Conservation (phyloP, 148 eudicot species). For the Dysphania ambrosioides region DNA sequence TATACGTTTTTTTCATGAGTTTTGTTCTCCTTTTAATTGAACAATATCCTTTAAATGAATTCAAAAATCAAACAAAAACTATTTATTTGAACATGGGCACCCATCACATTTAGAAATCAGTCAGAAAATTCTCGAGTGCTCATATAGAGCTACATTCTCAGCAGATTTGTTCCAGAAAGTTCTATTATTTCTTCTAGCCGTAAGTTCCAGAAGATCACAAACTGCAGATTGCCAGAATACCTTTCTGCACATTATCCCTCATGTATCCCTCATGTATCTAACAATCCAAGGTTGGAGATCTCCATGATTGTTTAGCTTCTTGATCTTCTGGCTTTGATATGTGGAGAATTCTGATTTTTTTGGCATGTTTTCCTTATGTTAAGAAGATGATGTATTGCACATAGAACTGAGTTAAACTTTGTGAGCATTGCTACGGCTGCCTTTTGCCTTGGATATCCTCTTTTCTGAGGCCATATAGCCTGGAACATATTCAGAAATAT, state of each 20-base stretch:
- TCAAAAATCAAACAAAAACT: background rate
- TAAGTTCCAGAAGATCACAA: background rate
- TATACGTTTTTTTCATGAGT: background rate
- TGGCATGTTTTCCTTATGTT: background rate
- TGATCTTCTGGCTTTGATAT: background rate
- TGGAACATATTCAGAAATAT: too few species aligned
- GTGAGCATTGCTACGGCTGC: background rate
- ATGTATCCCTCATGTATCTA: too few species aligned
- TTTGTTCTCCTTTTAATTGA: background rate
- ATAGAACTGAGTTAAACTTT: background rate
- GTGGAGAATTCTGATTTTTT: background rate
- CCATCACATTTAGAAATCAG: background rate
- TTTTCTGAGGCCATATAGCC: background rate
- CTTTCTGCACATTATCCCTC: background rate
- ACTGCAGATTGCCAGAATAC: background rate
- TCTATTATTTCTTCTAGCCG: background rate
- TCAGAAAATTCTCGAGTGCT: background rate
- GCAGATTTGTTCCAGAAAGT: background rate
- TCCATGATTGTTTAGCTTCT: background rate
- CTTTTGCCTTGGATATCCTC: background rate
- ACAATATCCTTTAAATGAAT: too few species aligned
- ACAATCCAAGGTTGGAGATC: background rate
- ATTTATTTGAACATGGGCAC: background rate
- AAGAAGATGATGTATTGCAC: background rate
- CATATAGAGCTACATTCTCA: background rate